Percentiles rank a stretch among this genome's conserved stretches.
These are phyloP conservation scores for Dryas alaskensis DNA, from an alignment of 306 rosid species.

Conservation along the genomic window DNA sequence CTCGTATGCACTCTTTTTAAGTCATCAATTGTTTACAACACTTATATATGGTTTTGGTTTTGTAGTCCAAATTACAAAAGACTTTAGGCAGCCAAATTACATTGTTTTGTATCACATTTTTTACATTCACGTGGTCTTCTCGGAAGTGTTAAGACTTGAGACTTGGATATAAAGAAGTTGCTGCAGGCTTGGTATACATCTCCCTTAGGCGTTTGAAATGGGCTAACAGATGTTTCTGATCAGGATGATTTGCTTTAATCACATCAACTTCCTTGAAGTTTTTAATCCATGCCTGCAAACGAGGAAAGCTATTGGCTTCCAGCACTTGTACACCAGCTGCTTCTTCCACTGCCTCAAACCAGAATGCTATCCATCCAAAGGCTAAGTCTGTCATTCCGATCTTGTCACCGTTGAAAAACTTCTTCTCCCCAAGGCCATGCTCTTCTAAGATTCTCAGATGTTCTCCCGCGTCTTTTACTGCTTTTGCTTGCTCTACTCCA, in stretches of 20 bases:
- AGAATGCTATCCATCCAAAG: neutral
- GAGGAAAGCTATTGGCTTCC: neutral
- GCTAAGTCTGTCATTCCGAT: neutral
- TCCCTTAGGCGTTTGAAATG: constrained; percentile 1
- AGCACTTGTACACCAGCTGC: neutral
- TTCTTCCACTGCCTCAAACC: neutral
- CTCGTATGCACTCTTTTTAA: too few species aligned
- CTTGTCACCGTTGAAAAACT: neutral
- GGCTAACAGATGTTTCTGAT: neutral
- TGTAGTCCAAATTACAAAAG: too few species aligned
- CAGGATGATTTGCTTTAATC: constrained; percentile 2
- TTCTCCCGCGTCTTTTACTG: neutral
- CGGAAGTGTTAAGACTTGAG: too few species aligned
- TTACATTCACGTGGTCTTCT: too few species aligned
- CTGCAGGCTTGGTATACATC: neutral
- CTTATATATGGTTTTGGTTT: too few species aligned
- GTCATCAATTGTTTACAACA: too few species aligned
- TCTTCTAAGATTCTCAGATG: neutral
- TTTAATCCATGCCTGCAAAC: constrained; percentile 7
- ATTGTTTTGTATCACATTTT: too few species aligned
- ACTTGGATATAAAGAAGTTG: neutral
- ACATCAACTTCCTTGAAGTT: neutral
- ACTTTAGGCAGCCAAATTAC: too few species aligned
- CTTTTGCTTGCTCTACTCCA: constrained; percentile 2
- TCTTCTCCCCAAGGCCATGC: constrained; percentile 2